Evolutionary conservation across 345 rosid species (phyloP).

Genomic region (Firmiana major): DNA sequence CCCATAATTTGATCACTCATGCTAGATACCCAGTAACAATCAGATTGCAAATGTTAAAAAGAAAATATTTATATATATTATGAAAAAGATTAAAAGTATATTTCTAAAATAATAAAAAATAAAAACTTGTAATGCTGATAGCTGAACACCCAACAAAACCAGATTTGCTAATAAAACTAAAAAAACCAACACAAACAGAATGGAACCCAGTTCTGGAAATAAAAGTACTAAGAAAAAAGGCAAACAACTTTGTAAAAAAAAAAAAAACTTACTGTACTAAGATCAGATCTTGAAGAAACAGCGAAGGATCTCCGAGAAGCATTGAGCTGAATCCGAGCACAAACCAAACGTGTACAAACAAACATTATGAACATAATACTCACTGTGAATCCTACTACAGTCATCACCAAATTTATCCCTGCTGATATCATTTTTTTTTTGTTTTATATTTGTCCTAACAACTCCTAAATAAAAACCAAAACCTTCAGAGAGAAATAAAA

Average conservation of each 20-base stretch:
- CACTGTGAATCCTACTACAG: slow-evolving; percentile 71
- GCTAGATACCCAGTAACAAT: not conserved
- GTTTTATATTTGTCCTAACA: not conserved
- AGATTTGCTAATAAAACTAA: not conserved
- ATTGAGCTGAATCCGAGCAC: slow-evolving; percentile 65
- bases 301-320: slow-evolving; percentile 57
- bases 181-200: not conserved
- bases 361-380: slow-evolving; percentile 80
- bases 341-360: slow-evolving; percentile 65
- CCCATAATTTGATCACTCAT: not conserved
- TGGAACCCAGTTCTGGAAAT: not conserved
- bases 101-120: not conserved
- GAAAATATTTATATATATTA: not conserved
- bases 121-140: not conserved
- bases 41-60: not conserved
- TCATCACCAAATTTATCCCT: slow-evolving; percentile 77
- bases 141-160: not conserved
- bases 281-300: slow-evolving; percentile 62
- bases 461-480: not conserved
- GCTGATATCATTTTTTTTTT: slow-evolving; percentile 47
- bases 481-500: not conserved
- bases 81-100: not conserved
- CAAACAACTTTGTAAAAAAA: not conserved
- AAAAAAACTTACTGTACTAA: slow-evolving; percentile 42
- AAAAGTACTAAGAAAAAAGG: not conserved